phyloP scores from a whole-genome alignment of 805 yeast genomes.

The Ogataea naganishii region DNA sequence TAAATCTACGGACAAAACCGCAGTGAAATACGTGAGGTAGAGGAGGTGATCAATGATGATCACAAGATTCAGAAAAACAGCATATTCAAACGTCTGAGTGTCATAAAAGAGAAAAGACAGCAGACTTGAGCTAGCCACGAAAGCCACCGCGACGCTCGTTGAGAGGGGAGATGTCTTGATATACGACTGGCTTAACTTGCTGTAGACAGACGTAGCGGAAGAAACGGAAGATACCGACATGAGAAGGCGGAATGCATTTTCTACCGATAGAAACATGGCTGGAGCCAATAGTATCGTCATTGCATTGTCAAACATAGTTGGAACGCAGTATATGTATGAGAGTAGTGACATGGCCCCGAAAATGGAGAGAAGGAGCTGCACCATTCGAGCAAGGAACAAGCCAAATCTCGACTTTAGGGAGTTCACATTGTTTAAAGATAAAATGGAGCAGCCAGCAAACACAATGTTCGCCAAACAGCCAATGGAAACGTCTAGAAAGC shows the following conservation, averaged over 20 bases:
- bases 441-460: constrained; percentile 13
- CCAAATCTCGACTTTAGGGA: constrained; percentile 39
- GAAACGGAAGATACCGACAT: constrained; percentile 30
- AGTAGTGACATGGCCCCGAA: constrained; percentile 35
- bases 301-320: constrained; percentile 29
- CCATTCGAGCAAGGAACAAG: constrained; percentile 32
- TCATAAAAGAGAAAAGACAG: constrained; percentile 19
- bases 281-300: constrained; percentile 31
- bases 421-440: constrained; percentile 31
- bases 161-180: constrained; percentile 29
- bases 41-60: constrained; percentile 51
- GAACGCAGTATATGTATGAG: constrained; percentile 24
- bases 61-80: too few relatives aligned
- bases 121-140: constrained; percentile 19
- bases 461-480: constrained; percentile 13
- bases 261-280: constrained; percentile 33
- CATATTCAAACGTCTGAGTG: constrained; percentile 26
- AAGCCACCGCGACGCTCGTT: too few relatives aligned
- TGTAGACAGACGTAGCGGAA: constrained; percentile 31
- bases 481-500: constrained; percentile 12
- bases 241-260: constrained; percentile 39
- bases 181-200: constrained; percentile 28
- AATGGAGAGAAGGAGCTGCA: constrained; percentile 29
- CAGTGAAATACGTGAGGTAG: constrained; percentile 55
- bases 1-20: constrained; percentile 60